phyloP scores from a whole-genome alignment of 768 basidiomycete species.

The Termitomyces sp. region DNA sequence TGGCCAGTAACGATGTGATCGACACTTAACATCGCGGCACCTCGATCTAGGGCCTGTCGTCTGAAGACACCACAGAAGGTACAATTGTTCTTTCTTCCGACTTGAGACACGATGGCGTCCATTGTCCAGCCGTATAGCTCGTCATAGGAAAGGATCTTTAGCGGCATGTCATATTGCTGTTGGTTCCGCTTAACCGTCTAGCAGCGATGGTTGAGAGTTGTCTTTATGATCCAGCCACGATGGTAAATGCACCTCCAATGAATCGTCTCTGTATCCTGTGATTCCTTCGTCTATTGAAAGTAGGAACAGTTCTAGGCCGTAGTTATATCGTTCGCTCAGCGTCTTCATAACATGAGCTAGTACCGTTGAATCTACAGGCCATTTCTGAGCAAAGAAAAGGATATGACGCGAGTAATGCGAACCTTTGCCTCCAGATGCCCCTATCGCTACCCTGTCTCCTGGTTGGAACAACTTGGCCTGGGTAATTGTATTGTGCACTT shows the following conservation, averaged over 20 bases:
- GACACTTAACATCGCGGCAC: constrained; percentile 81
- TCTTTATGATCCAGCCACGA: neutral
- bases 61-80: constrained; percentile 99
- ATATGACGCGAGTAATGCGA: neutral
- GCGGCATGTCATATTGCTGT: constrained; percentile 88
- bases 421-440: constrained; percentile 99
- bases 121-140: constrained; percentile 99
- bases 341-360: constrained; percentile 96
- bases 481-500: constrained; percentile 93
- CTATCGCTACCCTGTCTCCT: constrained; percentile 93
- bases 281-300: constrained; percentile 99
- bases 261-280: constrained; percentile 96
- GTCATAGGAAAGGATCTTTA: constrained; percentile 94
- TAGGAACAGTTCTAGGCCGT: constrained; percentile 85
- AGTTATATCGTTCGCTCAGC: constrained; percentile 89
- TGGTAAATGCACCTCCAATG: constrained; percentile 63
- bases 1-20: constrained; percentile 99
- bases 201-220: neutral
- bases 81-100: constrained; percentile 97
- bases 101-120: constrained; percentile 92
- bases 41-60: constrained; percentile 92
- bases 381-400: neutral
- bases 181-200: constrained; percentile 98
- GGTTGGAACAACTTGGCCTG: constrained; percentile 78
- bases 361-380: constrained; percentile 83